Conservation (phyloP, 2,329 filamentous ascomycete species). For the Exophiala bonariae region DNA sequence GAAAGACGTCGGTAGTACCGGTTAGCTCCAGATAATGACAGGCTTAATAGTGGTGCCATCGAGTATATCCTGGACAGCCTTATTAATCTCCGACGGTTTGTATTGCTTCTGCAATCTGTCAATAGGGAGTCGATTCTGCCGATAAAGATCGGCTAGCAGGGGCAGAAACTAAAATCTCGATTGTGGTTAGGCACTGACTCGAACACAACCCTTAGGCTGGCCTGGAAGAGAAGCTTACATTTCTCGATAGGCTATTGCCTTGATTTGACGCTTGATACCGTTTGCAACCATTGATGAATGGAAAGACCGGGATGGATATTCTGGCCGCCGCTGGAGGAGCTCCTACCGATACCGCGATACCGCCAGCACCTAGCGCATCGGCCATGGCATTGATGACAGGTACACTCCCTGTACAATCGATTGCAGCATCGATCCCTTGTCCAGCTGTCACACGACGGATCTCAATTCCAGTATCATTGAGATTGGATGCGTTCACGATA, state of each 20-base stretch:
- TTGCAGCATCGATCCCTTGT: conserved; percentile 45
- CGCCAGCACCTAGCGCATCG: conserved; percentile 44
- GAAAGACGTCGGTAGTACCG: no score
- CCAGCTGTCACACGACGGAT: conserved; percentile 41
- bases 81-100: conserved; percentile 1
- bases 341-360: conserved; percentile 31
- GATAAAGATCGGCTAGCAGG: background rate
- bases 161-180: conserved; percentile 1
- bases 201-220: background rate
- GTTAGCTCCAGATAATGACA: background rate
- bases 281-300: conserved; percentile 4
- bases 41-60: conserved; percentile 1
- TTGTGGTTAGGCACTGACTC: background rate
- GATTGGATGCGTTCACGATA: conserved; percentile 3
- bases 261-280: background rate
- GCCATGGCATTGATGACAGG: conserved; percentile 45
- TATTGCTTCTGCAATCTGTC: conserved; percentile 2
- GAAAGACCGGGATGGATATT: conserved; percentile 5
- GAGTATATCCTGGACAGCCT: background rate
- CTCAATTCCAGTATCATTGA: conserved; percentile 32
- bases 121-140: background rate
- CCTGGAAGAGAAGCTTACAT: background rate
- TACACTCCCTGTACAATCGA: conserved; percentile 53
- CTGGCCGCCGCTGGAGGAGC: background rate
- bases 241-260: background rate